A percentile compares a stretch with the other conserved stretches of the same genome.
Evolutionary conservation across 805 yeast genomes (phyloP).

Genomic region (Komagataella ulmi): DNA sequence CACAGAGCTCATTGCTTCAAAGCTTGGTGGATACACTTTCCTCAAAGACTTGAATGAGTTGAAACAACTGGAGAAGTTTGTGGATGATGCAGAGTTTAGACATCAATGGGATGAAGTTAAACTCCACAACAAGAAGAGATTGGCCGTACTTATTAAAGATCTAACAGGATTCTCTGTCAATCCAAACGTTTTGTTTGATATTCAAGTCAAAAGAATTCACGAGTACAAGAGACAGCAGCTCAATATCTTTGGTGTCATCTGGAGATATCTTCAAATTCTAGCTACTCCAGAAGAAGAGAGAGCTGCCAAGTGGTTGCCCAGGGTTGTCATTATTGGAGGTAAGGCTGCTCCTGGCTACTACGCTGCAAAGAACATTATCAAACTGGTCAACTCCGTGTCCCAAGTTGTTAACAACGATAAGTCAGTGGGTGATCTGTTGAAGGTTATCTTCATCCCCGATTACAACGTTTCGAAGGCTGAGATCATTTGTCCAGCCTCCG

Average conservation of each 20-base stretch:
- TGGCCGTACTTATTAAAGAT: slow-evolving; percentile 54
- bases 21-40: slow-evolving; percentile 57
- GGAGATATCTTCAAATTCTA: slow-evolving; percentile 71
- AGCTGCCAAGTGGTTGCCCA: slow-evolving; percentile 47
- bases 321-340: slow-evolving; percentile 81
- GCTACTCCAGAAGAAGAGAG: slow-evolving; percentile 50
- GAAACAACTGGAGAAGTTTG: slow-evolving; percentile 50
- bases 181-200: slow-evolving; percentile 67
- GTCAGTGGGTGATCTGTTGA: slow-evolving; percentile 61
- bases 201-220: slow-evolving; percentile 90
- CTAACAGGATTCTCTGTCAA: slow-evolving; percentile 54
- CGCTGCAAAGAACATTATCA: slow-evolving; percentile 86
- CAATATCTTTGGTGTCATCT: slow-evolving; percentile 80
- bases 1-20: slow-evolving; percentile 58
- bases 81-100: slow-evolving; percentile 59
- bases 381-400: slow-evolving; percentile 70
- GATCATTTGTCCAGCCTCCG: slow-evolving; percentile 80
- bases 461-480: slow-evolving; percentile 93
- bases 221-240: slow-evolving; percentile 93
- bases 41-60: slow-evolving; percentile 55
- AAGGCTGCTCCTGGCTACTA: slow-evolving; percentile 97
- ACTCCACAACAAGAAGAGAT: slow-evolving; percentile 48
- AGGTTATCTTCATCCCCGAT: slow-evolving; percentile 83
- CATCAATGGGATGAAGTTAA: slow-evolving; percentile 61
- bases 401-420: slow-evolving; percentile 69